Conservation (phyloP, 2,329 filamentous ascomycete species). For the Alternaria solani region DNA sequence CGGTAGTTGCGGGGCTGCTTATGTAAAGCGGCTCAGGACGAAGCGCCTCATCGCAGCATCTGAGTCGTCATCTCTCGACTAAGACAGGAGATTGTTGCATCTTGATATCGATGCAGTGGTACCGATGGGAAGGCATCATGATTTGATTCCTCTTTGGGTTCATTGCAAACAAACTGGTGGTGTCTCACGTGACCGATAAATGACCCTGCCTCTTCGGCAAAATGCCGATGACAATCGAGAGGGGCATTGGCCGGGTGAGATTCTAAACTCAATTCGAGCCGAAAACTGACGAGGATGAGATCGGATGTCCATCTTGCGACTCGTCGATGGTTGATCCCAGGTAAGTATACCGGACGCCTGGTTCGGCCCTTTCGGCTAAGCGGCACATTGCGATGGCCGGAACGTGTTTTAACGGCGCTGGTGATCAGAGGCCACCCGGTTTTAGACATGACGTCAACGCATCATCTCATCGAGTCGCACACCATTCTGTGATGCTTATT, state of each 20-base stretch:
- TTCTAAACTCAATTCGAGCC: background rate
- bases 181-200: background rate
- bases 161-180: background rate
- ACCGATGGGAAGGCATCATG: background rate
- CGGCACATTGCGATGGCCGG: conserved; percentile 12
- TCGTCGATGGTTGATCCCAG: background rate
- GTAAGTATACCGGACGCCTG: conserved; percentile 8
- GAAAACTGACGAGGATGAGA: background rate
- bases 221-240: background rate
- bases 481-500: background rate
- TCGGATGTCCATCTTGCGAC: background rate
- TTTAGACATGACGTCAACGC: conserved; percentile 17
- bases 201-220: background rate
- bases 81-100: background rate
- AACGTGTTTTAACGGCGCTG: conserved; percentile 10
- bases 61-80: background rate
- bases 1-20: conserved; percentile 5
- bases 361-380: conserved; percentile 7
- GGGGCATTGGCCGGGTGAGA: background rate
- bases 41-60: background rate
- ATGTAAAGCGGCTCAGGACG: conserved; percentile 4
- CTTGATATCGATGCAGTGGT: too few species aligned
- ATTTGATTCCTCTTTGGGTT: background rate
- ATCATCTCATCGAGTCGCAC: background rate
- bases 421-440: conserved; percentile 2